Evolutionary conservation across 805 yeast species (phyloP), one percentile per base, ranked within the genome.

Genomic region (Nakazawaea laoshanensis): DNA sequence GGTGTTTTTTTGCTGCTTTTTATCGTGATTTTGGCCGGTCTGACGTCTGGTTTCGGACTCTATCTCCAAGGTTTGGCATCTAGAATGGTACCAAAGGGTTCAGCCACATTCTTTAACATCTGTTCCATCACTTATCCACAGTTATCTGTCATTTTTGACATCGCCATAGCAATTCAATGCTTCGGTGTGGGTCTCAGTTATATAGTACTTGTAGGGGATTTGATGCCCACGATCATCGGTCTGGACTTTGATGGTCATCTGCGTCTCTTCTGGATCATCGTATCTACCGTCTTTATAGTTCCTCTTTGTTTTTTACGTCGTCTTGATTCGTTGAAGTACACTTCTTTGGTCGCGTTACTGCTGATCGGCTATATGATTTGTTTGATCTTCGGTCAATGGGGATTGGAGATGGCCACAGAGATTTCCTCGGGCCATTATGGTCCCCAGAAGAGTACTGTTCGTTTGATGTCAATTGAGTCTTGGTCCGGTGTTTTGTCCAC

Each of bases 131-230:
- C 89, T 0, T 81, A 80, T 45, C 92, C 92, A 1, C 65, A 65
- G n/a, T 51, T 80, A 18, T 64, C 81, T 4, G 66, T 81, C 5
- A 47, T 81, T n/a, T 83, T 82, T 48, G 92, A 83, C 54, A 53
- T 76, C 16, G 81, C 86, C 22, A 80, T 83, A 50, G 72, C 79
- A 21, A 61, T 80, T 29, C 87, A 83, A 55, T 80, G 89, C 50
- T 83, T 77, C 55, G 94, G 94, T 16, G 87, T 78, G 12, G 78
- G 79, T 3, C 61, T 83, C 10, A 68, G 78, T 29, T 83, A 83
- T 46, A 50, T 83, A 38, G 83, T 83, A 12, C 66, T 83, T 33
- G 73, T 82, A 33, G 92, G 92, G 9, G 92, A 82, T 48, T 59
- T 83, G 35, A 71, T 82, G 64, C 89, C 89, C 4, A 61, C 71